Evolutionary conservation across 116 monocot genomes (phyloP).

Genomic region (Thalassia testudinum): DNA sequence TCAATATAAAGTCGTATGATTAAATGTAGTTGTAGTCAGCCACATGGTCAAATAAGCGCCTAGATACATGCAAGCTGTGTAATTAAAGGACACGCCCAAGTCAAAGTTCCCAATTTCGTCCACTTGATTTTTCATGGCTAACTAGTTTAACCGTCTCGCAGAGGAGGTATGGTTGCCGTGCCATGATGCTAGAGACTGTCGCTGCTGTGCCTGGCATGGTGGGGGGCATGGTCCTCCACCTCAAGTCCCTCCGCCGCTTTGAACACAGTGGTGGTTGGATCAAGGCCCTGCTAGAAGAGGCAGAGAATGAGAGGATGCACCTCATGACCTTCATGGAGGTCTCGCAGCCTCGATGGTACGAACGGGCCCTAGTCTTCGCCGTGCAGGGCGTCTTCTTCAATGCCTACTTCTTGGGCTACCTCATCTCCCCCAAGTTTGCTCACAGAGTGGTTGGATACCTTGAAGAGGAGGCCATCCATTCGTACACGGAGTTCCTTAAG

Average conservation of each 20-base stretch:
- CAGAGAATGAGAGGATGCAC: constrained; percentile 82
- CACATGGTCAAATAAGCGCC: too few species aligned
- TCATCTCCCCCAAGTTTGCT: constrained; percentile 60
- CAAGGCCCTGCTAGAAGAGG: constrained; percentile 54
- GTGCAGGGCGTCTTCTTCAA: constrained; percentile 83
- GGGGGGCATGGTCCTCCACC: constrained; percentile 72
- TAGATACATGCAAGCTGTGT: too few species aligned
- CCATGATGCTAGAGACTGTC: constrained; percentile 88
- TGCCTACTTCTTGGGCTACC: constrained; percentile 61
- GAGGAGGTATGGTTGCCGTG: constrained; percentile 74
- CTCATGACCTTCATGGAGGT: constrained; percentile 91
- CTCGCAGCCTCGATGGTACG: constrained; percentile 48
- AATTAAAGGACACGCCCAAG: too few species aligned
- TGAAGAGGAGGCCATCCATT: constrained; percentile 79
- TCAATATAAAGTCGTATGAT: too few species aligned
- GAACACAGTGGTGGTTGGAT: constrained; percentile 76
- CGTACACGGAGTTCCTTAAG: constrained; percentile 72
- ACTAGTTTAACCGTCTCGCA: constrained; percentile 7
- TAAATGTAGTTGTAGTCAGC: too few species aligned
- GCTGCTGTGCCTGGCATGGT: constrained; percentile 86
- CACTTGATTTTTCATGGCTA: too few species aligned
- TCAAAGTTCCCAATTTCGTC: too few species aligned
- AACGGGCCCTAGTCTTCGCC: constrained; percentile 45
- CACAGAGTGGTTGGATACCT: constrained; percentile 73
- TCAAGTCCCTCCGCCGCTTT: constrained; percentile 56